phyloP scores from a whole-genome alignment of 345 rosid genomes.

The Firmiana major region DNA sequence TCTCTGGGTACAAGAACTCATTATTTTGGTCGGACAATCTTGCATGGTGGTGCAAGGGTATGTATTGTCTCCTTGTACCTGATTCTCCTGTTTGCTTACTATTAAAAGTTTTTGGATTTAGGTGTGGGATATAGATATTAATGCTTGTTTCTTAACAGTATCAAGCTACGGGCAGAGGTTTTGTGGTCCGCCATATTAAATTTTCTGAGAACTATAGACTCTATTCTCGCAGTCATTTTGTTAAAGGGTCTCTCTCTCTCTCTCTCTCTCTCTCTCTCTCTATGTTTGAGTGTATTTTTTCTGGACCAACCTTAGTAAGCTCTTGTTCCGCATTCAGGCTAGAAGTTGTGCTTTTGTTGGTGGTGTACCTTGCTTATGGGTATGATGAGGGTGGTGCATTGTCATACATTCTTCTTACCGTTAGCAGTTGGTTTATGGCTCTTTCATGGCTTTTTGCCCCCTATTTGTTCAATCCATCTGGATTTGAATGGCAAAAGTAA shows the following conservation, averaged over 20 bases:
- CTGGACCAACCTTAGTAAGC: slow-evolving; percentile 15
- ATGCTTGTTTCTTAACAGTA: slow-evolving; percentile 48
- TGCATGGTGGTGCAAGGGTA: slow-evolving; percentile 99
- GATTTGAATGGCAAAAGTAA: slow-evolving; percentile 99
- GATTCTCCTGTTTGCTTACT: background rate
- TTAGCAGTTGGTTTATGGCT: slow-evolving; percentile 98
- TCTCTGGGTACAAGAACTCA: slow-evolving; percentile 94
- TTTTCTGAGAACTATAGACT: slow-evolving; percentile 93
- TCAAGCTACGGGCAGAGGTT: slow-evolving; percentile 97
- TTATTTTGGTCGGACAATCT: slow-evolving; percentile 94
- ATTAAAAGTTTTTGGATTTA: background rate
- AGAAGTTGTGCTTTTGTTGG: slow-evolving; percentile 78
- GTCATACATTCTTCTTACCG: slow-evolving; percentile 70
- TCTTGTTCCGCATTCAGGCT: slow-evolving; percentile 45
- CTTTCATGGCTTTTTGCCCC: slow-evolving; percentile 97
- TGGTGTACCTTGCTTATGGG: slow-evolving; percentile 84
- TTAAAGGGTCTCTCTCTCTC: slow-evolving; percentile 63
- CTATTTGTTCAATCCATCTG: slow-evolving; percentile 93
- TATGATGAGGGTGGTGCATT: slow-evolving; percentile 70
- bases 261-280: slow-evolving; percentile 17
- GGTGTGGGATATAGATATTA: background rate
- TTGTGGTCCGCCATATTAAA: slow-evolving; percentile 88
- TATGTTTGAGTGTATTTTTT: slow-evolving; percentile 3
- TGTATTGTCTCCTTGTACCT: slow-evolving; percentile 17
- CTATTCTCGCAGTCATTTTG: slow-evolving; percentile 95